Conservation (phyloP, 345 rosid genomes). For the Geranium brycei region DNA sequence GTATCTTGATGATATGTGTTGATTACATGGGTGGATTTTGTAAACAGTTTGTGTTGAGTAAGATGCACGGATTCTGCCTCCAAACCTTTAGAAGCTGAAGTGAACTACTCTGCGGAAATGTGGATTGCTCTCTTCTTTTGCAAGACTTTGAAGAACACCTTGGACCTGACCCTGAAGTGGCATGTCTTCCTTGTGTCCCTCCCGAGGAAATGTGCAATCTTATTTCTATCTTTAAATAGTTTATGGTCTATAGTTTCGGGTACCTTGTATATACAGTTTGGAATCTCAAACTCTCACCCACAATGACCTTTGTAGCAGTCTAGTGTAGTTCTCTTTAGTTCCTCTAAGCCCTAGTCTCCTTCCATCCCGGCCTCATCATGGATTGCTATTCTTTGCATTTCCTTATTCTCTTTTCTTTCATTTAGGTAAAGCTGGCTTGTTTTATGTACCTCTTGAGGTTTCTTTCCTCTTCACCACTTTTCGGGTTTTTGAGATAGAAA, state of each 20-base stretch:
- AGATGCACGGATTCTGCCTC: not conserved
- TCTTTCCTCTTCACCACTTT: conserved; percentile 31
- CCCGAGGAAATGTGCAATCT: not conserved
- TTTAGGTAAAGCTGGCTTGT: conserved; percentile 18
- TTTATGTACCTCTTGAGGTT: conserved; percentile 11
- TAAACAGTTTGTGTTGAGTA: not conserved
- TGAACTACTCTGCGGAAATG: conserved; percentile 1
- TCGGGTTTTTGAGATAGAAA: conserved; percentile 53
- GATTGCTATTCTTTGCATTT: not conserved
- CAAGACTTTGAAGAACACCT: not conserved
- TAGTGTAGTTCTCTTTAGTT: not conserved
- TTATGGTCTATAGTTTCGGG: not conserved
- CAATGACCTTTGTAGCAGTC: not conserved
- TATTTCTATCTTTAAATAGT: not conserved
- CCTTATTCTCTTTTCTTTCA: conserved; percentile 14
- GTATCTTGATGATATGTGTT: no score
- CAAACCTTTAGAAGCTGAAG: conserved; percentile 10
- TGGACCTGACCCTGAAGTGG: not conserved
- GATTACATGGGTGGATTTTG: not conserved
- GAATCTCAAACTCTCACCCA: not conserved
- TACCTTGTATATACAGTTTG: not conserved
- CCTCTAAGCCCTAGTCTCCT: not conserved
- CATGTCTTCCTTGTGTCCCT: not conserved
- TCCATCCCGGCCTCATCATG: not conserved
- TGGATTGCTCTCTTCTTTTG: not conserved